phyloP scores from a whole-genome alignment of 768 basidiomycete species.

The Hysterangium stoloniferum region DNA sequence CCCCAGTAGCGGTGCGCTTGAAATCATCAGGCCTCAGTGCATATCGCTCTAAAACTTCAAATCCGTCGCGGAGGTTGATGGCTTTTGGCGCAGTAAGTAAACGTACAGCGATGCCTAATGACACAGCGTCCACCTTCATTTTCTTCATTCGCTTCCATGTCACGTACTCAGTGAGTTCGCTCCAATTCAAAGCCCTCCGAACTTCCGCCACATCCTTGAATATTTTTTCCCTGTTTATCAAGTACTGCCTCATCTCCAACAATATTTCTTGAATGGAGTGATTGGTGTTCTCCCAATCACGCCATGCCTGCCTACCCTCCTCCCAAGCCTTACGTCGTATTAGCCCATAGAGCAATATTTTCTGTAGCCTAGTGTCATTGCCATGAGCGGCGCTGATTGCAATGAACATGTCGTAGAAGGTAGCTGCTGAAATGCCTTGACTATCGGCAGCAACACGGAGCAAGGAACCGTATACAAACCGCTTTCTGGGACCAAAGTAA shows the following conservation, averaged over 20 bases:
- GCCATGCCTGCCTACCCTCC: neutral
- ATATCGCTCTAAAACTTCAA: slow-evolving; percentile 2
- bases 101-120: slow-evolving; percentile 1
- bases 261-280: neutral
- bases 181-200: neutral
- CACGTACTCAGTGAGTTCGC: neutral
- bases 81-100: slow-evolving; percentile 5
- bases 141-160: neutral
- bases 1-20: no score
- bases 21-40: neutral
- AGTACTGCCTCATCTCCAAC: neutral
- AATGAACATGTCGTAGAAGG: neutral
- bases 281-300: neutral
- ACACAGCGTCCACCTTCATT: neutral
- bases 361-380: slow-evolving; percentile 4
- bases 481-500: neutral
- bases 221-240: neutral
- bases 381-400: slow-evolving; percentile 1
- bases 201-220: neutral
- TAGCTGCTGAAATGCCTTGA: slow-evolving; percentile 4
- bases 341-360: slow-evolving; percentile 2
- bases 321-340: slow-evolving; percentile 4
- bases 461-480: slow-evolving; percentile 3
- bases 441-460: slow-evolving; percentile 1
- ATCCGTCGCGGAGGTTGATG: neutral